Percentiles rank a stretch among this genome's conserved stretches.
Evolutionary conservation across 768 basidiomycete species (phyloP).

Genomic region (Leccinum aurantiacum): DNA sequence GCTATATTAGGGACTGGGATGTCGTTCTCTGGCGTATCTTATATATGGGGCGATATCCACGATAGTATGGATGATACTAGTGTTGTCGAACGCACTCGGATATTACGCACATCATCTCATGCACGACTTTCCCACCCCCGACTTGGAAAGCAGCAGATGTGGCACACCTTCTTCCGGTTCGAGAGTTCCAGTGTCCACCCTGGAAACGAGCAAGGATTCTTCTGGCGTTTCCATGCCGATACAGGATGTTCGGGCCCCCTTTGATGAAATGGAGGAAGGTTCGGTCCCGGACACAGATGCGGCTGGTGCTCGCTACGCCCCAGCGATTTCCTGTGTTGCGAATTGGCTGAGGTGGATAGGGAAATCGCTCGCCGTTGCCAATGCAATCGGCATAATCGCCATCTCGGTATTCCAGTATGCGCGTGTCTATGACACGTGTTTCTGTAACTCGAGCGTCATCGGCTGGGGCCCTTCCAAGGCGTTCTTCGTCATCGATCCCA

Average conservation of each 20-base stretch:
- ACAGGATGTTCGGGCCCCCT: background rate
- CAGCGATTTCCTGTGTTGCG: background rate
- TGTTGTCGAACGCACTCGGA: constrained; percentile 29
- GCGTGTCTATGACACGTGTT: constrained; percentile 15
- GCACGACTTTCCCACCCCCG: background rate
- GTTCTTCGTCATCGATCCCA: constrained; percentile 24
- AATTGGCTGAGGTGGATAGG: constrained; percentile 23
- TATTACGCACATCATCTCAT: constrained; percentile 18
- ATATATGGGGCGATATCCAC: constrained; percentile 33
- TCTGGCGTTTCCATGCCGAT: background rate
- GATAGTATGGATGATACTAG: constrained; percentile 30
- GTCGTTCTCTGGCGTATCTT: constrained; percentile 34
- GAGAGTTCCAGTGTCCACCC: background rate
- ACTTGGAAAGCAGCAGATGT: background rate
- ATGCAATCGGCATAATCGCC: constrained; percentile 23
- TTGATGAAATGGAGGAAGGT: background rate
- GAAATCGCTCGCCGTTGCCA: constrained; percentile 25
- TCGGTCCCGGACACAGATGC: background rate
- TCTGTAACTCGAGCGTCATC: constrained; percentile 27
- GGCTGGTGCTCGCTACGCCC: too few relatives aligned
- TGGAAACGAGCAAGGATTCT: background rate
- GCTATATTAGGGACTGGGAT: constrained; percentile 30
- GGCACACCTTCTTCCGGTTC: background rate
- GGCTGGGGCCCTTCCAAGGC: constrained; percentile 1
- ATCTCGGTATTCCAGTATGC: constrained; percentile 29